Percentiles rank a stretch among this genome's conserved stretches.
phyloP scores from a whole-genome alignment of 1,139 yeast species.

The Candida sanyaensis region DNA sequence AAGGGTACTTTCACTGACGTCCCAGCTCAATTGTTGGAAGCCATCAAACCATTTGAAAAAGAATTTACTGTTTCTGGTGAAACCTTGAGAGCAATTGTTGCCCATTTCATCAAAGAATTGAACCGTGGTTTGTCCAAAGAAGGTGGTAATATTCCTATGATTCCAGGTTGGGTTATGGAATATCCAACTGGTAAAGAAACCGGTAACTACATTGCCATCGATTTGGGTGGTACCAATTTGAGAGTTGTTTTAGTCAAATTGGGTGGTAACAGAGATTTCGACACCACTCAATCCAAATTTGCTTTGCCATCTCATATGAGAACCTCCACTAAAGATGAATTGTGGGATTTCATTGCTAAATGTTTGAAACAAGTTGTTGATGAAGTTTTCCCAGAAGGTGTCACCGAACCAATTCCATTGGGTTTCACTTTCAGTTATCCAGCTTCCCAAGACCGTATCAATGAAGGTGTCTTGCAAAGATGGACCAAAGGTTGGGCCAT shows the following conservation, averaged over 20 bases:
- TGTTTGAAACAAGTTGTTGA: slow-evolving; percentile 66
- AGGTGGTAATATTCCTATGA: slow-evolving; percentile 94
- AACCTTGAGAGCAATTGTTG: slow-evolving; percentile 63
- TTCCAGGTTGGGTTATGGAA: slow-evolving; percentile 94
- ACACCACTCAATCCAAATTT: slow-evolving; percentile 81
- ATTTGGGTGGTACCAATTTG: slow-evolving; percentile 93
- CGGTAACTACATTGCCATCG: slow-evolving; percentile 90
- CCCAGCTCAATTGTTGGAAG: slow-evolving; percentile 62
- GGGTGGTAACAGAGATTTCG: slow-evolving; percentile 77
- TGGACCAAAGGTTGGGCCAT: slow-evolving; percentile 99
- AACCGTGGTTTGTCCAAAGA: slow-evolving; percentile 72
- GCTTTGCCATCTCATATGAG: slow-evolving; percentile 73
- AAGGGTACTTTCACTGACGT: slow-evolving; percentile 79
- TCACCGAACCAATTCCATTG: slow-evolving; percentile 57
- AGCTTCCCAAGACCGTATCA: slow-evolving; percentile 79
- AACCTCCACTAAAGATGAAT: slow-evolving; percentile 73
- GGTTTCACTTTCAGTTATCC: slow-evolving; percentile 98
- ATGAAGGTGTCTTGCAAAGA: slow-evolving; percentile 84
- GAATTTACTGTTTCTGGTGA: slow-evolving; percentile 63
- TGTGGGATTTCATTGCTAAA: slow-evolving; percentile 86
- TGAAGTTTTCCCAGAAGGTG: slow-evolving; percentile 67
- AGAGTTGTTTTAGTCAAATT: slow-evolving; percentile 85
- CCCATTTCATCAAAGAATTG: slow-evolving; percentile 65
- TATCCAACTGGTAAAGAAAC: slow-evolving; percentile 89
- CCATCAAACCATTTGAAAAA: slow-evolving; percentile 60